These are phyloP conservation scores for Physcomitrellopsis africana DNA, from an alignment of 225 moss, liverwort and hornwort species.

Conservation along the genomic window DNA sequence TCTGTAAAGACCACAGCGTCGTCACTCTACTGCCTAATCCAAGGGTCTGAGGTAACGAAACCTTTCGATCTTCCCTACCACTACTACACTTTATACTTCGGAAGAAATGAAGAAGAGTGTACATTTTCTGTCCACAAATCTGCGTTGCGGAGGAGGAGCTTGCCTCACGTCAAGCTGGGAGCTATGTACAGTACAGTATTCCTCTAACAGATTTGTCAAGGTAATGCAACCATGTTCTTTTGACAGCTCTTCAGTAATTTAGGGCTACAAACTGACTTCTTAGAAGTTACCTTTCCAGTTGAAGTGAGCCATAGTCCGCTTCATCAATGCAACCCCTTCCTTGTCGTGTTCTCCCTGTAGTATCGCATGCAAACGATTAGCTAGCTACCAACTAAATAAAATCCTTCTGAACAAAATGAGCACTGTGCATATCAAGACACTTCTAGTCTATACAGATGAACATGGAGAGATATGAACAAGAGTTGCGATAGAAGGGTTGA, in stretches of 20 bases:
- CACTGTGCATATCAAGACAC: not conserved
- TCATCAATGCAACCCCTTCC: constrained; percentile 54
- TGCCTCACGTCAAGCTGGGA: not conserved
- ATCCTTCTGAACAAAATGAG: no score
- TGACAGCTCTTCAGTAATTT: not conserved
- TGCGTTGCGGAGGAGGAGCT: constrained; percentile 13
- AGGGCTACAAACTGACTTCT: constrained; percentile 19
- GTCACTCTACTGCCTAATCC: no score
- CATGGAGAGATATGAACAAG: no score
- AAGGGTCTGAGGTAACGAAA: no score
- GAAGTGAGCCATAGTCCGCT: constrained; percentile 51
- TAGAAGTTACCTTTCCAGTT: constrained; percentile 51
- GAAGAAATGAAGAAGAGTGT: no score
- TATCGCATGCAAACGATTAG: no score
- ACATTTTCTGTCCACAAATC: constrained; percentile 28
- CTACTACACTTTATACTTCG: no score
- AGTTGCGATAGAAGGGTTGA: no score
- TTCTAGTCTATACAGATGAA: constrained; percentile 31
- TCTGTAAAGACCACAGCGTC: no score
- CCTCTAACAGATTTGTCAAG: not conserved
- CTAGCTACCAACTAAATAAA: no score
- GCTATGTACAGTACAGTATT: not conserved
- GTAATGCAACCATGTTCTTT: no score
- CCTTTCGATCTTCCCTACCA: no score
- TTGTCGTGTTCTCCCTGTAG: constrained; percentile 41